Evolutionary conservation across 345 rosid genomes (phyloP).

Genomic region (Citrus inodora): DNA sequence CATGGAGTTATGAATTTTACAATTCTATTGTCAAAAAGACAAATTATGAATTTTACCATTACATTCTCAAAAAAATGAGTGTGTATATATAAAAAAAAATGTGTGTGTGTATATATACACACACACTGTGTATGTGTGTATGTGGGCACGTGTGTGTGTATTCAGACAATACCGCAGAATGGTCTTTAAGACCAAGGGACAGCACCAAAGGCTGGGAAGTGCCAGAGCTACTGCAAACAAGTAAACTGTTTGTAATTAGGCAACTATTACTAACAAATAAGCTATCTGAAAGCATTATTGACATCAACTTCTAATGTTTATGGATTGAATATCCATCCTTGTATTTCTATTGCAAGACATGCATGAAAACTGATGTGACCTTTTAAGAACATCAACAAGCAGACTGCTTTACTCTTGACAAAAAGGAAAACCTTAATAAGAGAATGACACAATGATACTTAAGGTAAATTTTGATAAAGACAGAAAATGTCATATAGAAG

Average conservation of each 20-base stretch:
- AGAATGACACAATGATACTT: neutral
- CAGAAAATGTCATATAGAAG: neutral
- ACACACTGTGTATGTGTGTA: no score
- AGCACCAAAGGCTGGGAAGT: constrained; percentile 68
- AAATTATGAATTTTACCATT: neutral
- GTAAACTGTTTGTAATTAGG: neutral
- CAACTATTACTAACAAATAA: neutral
- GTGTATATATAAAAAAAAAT: neutral
- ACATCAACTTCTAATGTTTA: neutral
- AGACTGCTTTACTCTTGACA: neutral
- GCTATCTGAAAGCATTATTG: neutral
- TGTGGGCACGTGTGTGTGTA: no score
- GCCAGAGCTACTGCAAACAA: constrained; percentile 42
- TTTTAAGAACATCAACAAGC: neutral
- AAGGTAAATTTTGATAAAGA: neutral
- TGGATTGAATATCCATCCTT: neutral
- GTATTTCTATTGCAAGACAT: neutral
- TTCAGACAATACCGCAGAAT: constrained; percentile 51
- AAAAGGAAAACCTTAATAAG: neutral
- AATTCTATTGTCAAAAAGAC: neutral
- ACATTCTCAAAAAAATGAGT: neutral
- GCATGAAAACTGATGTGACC: neutral
- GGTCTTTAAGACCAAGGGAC: constrained; percentile 89
- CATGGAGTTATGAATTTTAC: neutral
- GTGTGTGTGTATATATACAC: no score